Conservation (phyloP, 2,329 filamentous ascomycete genomes). For the Metarhizium sp. region DNA sequence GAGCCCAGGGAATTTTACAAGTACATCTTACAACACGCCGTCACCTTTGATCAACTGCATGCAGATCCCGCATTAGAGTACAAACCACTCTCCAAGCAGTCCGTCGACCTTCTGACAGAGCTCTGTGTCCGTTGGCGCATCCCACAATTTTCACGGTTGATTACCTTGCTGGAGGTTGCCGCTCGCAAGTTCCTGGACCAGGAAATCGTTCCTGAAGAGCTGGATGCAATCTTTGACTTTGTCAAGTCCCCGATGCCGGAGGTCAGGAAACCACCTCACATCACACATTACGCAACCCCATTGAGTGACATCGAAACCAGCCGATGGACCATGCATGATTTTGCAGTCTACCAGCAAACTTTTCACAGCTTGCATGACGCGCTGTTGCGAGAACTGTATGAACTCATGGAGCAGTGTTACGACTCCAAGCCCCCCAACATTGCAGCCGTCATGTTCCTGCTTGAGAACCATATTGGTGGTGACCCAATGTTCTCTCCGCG, state of each 20-base stretch:
- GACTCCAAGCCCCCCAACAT: constrained; percentile 79
- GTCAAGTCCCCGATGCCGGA: constrained; percentile 64
- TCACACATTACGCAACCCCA: constrained; percentile 40
- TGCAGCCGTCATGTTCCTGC: constrained; percentile 66
- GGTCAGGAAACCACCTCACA: constrained; percentile 51
- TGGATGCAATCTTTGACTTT: constrained; percentile 76
- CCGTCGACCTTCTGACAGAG: constrained; percentile 75
- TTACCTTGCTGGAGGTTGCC: constrained; percentile 76
- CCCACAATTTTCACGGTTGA: constrained; percentile 68
- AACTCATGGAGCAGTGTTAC: constrained; percentile 80
- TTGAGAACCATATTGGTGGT: constrained; percentile 72
- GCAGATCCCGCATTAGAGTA: constrained; percentile 39
- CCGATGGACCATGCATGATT: constrained; percentile 61
- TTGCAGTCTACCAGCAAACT: constrained; percentile 62
- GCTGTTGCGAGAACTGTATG: constrained; percentile 77
- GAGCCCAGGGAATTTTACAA: constrained; percentile 79
- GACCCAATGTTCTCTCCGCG: constrained; percentile 68
- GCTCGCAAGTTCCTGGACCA: constrained; percentile 78
- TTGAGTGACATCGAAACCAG: constrained; percentile 48
- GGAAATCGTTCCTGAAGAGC: constrained; percentile 68
- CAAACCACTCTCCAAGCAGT: constrained; percentile 62
- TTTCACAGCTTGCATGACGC: constrained; percentile 70
- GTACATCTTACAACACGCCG: constrained; percentile 67
- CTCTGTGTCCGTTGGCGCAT: constrained; percentile 83
- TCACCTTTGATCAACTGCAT: constrained; percentile 55